Conservation (phyloP, 805 yeast species). For the Metschnikowia lachancei region DNA sequence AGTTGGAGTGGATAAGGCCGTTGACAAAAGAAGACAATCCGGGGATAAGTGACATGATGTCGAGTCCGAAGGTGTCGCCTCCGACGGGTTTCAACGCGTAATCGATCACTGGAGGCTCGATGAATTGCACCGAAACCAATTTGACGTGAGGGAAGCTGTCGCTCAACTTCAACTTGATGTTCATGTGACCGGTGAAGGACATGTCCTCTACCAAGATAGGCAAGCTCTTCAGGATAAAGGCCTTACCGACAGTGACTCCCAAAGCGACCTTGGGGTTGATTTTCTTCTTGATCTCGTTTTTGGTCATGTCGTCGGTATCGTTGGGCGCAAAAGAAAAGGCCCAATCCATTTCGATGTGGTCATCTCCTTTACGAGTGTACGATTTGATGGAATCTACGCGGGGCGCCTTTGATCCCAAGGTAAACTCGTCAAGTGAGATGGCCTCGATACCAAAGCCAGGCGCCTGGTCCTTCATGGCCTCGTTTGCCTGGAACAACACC, state of each 20-base stretch:
- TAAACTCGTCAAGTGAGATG: slow-evolving; percentile 69
- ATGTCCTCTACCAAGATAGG: slow-evolving; percentile 82
- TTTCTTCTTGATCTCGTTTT: slow-evolving; percentile 64
- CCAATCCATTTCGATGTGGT: slow-evolving; percentile 81
- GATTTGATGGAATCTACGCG: slow-evolving; percentile 69
- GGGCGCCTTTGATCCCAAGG: slow-evolving; percentile 80
- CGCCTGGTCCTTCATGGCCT: slow-evolving; percentile 62
- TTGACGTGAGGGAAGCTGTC: slow-evolving; percentile 76
- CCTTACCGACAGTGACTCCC: slow-evolving; percentile 79
- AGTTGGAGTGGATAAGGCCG: slow-evolving; percentile 61
- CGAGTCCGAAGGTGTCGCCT: slow-evolving; percentile 84
- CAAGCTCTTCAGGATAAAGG: slow-evolving; percentile 68
- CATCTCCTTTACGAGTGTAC: slow-evolving; percentile 64
- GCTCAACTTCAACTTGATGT: slow-evolving; percentile 57
- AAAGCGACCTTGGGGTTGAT: slow-evolving; percentile 78
- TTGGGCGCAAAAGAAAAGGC: slow-evolving; percentile 76
- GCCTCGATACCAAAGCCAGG: slow-evolving; percentile 84
- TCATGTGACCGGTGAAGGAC: slow-evolving; percentile 69
- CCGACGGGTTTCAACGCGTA: slow-evolving; percentile 83
- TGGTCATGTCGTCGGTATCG: slow-evolving; percentile 82
- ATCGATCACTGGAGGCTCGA: slow-evolving; percentile 77
- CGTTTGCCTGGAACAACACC: slow-evolving; percentile 69
- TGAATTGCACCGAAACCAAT: slow-evolving; percentile 63
- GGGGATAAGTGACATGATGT: slow-evolving; percentile 80
- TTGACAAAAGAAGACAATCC: slow-evolving; percentile 74